Evolutionary conservation across 208 protist genomes (phyloP).

Genomic region (Naegleria lovaniensis): DNA sequence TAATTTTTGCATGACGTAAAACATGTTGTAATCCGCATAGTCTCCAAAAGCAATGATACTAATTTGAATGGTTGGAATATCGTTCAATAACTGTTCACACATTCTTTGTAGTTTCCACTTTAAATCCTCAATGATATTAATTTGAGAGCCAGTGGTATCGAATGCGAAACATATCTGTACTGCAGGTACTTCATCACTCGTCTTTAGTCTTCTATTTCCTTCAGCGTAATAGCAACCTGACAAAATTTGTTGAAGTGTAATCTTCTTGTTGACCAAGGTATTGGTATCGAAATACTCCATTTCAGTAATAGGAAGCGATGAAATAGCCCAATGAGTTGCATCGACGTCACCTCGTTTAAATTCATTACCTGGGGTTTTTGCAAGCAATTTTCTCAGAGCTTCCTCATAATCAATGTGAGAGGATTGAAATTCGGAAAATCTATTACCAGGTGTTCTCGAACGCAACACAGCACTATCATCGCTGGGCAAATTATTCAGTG

Average conservation of each 20-base stretch:
- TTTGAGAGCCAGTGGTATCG: background rate
- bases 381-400: background rate
- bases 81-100: background rate
- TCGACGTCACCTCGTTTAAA: background rate
- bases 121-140: background rate
- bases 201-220: background rate
- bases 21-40: background rate
- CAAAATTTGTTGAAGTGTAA: background rate
- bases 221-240: background rate
- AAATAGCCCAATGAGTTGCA: background rate
- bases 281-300: background rate
- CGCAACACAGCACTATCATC: background rate
- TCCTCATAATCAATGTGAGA: background rate
- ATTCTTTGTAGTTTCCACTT: background rate
- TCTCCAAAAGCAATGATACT: constrained; percentile 4
- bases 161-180: background rate
- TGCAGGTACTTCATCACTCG: background rate
- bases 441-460: background rate
- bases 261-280: background rate
- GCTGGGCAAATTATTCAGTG: background rate
- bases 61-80: background rate
- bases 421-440: background rate
- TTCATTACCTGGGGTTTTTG: background rate
- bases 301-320: background rate
- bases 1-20: background rate